These are phyloP conservation scores for Prunus armeniaca DNA, from an alignment of 306 rosid species.

Conservation along the genomic window DNA sequence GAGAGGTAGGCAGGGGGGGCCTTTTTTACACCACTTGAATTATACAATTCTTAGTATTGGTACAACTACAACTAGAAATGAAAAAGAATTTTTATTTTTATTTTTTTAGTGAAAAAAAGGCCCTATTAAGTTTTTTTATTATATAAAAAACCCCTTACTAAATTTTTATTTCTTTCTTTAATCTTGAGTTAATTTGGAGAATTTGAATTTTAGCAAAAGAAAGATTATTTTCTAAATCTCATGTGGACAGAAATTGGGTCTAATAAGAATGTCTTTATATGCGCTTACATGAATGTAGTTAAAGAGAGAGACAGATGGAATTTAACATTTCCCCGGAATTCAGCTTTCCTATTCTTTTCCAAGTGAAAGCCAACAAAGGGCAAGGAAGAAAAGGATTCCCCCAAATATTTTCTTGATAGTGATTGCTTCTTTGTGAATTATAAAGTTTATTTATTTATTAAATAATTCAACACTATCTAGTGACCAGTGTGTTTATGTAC, in stretches of 20 bases:
- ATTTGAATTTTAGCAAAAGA: not conserved
- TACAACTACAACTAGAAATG: slow-evolving; percentile 21
- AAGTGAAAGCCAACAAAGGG: slow-evolving; percentile 46
- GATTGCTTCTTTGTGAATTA: slow-evolving; percentile 28
- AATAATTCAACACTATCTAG: not conserved
- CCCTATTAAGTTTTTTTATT: not conserved
- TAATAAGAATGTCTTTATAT: slow-evolving; percentile 22
- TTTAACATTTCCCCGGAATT: slow-evolving; percentile 39
- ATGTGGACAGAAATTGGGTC: slow-evolving; percentile 22
- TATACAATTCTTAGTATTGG: slow-evolving; percentile 40
- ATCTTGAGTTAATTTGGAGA: slow-evolving; percentile 9
- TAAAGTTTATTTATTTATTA: not conserved
- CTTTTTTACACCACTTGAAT: slow-evolving; percentile 50
- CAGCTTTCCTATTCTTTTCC: slow-evolving; percentile 44
- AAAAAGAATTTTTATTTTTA: not conserved
- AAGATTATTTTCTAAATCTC: not conserved
- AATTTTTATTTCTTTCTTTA: not conserved
- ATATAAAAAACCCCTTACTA: not conserved
- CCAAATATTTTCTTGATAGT: slow-evolving; percentile 47
- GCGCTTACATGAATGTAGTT: slow-evolving; percentile 13
- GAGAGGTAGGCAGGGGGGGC: slow-evolving; percentile 19
- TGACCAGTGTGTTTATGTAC: not conserved
- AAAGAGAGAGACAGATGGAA: slow-evolving; percentile 25
- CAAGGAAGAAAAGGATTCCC: slow-evolving; percentile 42
- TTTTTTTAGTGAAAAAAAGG: no score